Evolutionary conservation across 805 yeast species (phyloP), one percentile per base, ranked within the genome.

Genomic region (Saccharomycopsis malanga): DNA sequence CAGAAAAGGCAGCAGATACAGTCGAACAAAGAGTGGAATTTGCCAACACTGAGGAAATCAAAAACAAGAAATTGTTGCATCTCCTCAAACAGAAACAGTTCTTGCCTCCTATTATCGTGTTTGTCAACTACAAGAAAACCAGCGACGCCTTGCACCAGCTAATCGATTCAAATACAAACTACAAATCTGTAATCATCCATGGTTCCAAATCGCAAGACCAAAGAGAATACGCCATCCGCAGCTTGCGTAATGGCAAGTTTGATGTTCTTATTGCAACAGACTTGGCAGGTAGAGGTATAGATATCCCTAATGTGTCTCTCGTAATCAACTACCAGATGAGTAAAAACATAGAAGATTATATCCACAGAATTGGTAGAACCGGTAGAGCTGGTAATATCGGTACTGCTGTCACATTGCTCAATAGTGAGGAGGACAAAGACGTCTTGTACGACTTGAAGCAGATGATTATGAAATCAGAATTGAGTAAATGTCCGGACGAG

Each of bases 221-320:
- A 57, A 76, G 98, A 64, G 98, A 91, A 58, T 65, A 65, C n/a
- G 84, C 95, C 0, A 70, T 91, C 15, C 64, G 67, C 7, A 70
- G 76, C 29, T 71, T 91, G 52, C 71, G 81, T 39, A 54, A 64
- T 4, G 81, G 83, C 1, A 63, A 66, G 21, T 74, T 73, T 0
- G 81, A 79, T 44, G 69, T 86, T 4, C 65, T 91, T 37, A 80
- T 91, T 15, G 98, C 97, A 2, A 93, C 98, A 0, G 96, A 91
- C 61, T 87, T 91, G 21, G 97, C 97, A 0, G 95, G 96, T 2
- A 76, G 98, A 67, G 98, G 98, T 61, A 77, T 91, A 39, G 98
- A 93, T 63, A 80, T 91, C n/a, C 82, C 87, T 1, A 74, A 85
- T 55, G 95, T 91, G 5, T 77, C 93, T 0, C 61, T 89, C 30